These are phyloP conservation scores for Phoma herbarum DNA, from an alignment of 2,329 filamentous ascomycete species.

Conservation along the genomic window DNA sequence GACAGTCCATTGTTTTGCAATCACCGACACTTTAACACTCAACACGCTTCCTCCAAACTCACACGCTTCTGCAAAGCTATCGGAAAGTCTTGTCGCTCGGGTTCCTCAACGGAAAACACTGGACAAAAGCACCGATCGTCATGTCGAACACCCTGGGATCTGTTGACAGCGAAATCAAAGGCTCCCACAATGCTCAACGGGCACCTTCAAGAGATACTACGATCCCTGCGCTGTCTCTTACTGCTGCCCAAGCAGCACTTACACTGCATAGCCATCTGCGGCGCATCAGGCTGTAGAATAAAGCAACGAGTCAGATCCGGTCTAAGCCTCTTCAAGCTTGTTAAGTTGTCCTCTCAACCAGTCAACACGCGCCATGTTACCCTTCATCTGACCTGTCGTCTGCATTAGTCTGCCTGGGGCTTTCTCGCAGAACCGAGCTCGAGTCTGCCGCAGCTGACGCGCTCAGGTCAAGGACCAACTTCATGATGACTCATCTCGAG, in stretches of 20 bases:
- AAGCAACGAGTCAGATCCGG: background rate
- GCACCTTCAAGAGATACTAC: no score
- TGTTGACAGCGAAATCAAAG: no score
- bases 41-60: background rate
- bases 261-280: background rate
- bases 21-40: background rate
- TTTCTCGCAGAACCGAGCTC: no score
- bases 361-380: background rate
- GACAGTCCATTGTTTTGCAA: background rate
- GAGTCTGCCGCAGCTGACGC: no score
- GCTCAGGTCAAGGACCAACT: no score
- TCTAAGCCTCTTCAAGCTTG: no score
- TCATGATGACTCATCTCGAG: no score
- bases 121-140: no score
- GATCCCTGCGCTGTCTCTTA: no score
- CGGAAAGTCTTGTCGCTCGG: background rate
- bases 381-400: background rate
- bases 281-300: background rate
- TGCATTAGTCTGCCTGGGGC: background rate
- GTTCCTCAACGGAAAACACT: background rate
- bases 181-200: no score
- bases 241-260: background rate
- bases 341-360: no score
- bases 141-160: no score
- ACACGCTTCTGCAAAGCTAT: background rate